phyloP scores from a whole-genome alignment of 129 eudicot species.

The Flaveria linearis region DNA sequence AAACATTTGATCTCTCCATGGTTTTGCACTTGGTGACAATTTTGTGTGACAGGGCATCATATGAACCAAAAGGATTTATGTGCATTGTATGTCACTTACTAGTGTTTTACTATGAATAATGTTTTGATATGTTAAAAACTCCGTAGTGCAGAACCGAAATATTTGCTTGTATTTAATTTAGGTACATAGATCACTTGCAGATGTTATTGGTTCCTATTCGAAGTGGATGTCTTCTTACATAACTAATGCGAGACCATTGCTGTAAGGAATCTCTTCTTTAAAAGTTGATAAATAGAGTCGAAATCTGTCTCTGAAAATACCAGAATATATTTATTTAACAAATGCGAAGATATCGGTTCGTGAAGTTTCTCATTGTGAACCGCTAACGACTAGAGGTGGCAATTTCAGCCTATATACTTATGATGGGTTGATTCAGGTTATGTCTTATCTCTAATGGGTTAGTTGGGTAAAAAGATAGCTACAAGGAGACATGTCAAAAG shows the following conservation, averaged over 20 bases:
- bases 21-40: slow-evolving; percentile 73
- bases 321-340: not conserved
- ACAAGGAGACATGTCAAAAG: not conserved
- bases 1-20: slow-evolving; percentile 59
- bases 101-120: slow-evolving; percentile 10
- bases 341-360: not conserved
- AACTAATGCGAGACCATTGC: slow-evolving; percentile 61
- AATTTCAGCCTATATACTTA: slow-evolving; percentile 2
- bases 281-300: slow-evolving; percentile 7
- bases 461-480: not conserved
- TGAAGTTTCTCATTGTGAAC: slow-evolving; percentile 3
- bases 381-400: not conserved
- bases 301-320: not conserved
- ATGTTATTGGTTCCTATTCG: slow-evolving; percentile 88
- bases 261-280: slow-evolving; percentile 56
- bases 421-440: slow-evolving; percentile 1
- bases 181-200: slow-evolving; percentile 95
- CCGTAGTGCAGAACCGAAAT: not conserved
- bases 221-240: slow-evolving; percentile 72
- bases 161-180: slow-evolving; percentile 33
- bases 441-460: not conserved
- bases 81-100: slow-evolving; percentile 57
- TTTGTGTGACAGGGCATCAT: slow-evolving; percentile 55
- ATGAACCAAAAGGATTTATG: slow-evolving; percentile 79
- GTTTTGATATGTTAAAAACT: slow-evolving; percentile 19